Conservation (phyloP, 202 grass and related monocot species). For the Musa balbisiana region DNA sequence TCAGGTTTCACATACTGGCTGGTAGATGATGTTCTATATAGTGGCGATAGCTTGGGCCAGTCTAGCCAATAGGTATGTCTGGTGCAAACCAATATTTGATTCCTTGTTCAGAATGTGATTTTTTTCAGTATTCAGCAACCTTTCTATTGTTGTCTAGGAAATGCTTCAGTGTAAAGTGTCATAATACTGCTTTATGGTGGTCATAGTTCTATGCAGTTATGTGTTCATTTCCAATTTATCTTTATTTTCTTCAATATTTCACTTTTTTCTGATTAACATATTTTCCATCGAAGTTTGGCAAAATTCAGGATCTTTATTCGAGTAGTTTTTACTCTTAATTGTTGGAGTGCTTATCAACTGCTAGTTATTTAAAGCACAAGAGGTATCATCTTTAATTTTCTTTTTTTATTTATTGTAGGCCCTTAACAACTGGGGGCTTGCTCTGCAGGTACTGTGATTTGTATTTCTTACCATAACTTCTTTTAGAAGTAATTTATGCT, state of each 20-base stretch:
- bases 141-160: neutral
- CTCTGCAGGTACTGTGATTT: constrained; percentile 58
- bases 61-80: no score
- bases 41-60: no score
- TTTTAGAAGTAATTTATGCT: neutral
- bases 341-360: neutral
- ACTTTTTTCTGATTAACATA: neutral
- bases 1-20: no score
- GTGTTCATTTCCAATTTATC: neutral
- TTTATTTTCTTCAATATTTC: neutral
- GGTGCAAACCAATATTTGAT: neutral
- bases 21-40: no score
- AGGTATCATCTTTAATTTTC: neutral
- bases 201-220: no score
- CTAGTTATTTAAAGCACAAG: neutral
- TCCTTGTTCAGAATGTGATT: neutral
- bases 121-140: neutral
- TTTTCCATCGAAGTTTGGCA: neutral
- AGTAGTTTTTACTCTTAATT: neutral
- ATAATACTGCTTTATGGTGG: neutral
- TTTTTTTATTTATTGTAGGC: constrained; percentile 44
- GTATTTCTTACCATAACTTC: constrained; percentile 23
- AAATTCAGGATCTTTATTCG: neutral
- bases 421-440: constrained; percentile 99
- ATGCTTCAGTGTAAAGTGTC: neutral